Evolutionary conservation across 2,329 filamentous ascomycete genomes (phyloP).

Genomic region (Pseudocercospora crystallina): DNA sequence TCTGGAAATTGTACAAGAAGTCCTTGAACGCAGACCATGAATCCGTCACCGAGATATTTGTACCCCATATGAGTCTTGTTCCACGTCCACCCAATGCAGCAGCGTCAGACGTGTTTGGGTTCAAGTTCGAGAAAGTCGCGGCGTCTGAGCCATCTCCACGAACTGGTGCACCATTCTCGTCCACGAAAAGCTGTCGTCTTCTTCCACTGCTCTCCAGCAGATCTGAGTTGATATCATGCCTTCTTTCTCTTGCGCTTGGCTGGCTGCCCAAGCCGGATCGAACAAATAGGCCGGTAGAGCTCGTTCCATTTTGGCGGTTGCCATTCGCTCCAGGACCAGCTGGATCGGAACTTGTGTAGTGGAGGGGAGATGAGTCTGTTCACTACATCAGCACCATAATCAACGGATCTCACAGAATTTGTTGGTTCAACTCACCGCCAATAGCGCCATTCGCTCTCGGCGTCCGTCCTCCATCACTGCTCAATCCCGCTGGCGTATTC

Average conservation of each 20-base stretch:
- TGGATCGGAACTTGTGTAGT: slow-evolving; percentile 78
- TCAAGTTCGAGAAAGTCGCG: slow-evolving; percentile 64
- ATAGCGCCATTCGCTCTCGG: slow-evolving; percentile 65
- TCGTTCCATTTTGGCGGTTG: slow-evolving; percentile 61
- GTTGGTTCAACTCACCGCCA: slow-evolving; percentile 56
- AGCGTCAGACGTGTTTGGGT: slow-evolving; percentile 89
- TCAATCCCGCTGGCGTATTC: slow-evolving; percentile 31
- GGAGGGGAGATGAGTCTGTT: slow-evolving; percentile 85
- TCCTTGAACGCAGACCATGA: slow-evolving; percentile 85
- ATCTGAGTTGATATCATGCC: slow-evolving; percentile 87
- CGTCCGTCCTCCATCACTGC: slow-evolving; percentile 65
- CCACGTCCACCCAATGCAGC: slow-evolving; percentile 80
- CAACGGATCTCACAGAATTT: not conserved
- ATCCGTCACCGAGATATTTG: slow-evolving; percentile 90
- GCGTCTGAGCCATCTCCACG: slow-evolving; percentile 56
- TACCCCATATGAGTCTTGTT: slow-evolving; percentile 90
- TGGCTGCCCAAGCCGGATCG: slow-evolving; percentile 59
- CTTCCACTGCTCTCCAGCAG: slow-evolving; percentile 56
- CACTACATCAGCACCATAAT: slow-evolving; percentile 21
- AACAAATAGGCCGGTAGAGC: slow-evolving; percentile 78
- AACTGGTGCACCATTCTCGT: slow-evolving; percentile 62
- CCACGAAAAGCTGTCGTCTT: slow-evolving; percentile 62
- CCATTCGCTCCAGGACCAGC: slow-evolving; percentile 40
- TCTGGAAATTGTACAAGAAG: slow-evolving; percentile 87
- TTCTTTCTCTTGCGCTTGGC: slow-evolving; percentile 61